Base-by-base conservation (phyloP, 2,329 filamentous ascomycete genomes). In the Penicillium corylophilum region DNA sequence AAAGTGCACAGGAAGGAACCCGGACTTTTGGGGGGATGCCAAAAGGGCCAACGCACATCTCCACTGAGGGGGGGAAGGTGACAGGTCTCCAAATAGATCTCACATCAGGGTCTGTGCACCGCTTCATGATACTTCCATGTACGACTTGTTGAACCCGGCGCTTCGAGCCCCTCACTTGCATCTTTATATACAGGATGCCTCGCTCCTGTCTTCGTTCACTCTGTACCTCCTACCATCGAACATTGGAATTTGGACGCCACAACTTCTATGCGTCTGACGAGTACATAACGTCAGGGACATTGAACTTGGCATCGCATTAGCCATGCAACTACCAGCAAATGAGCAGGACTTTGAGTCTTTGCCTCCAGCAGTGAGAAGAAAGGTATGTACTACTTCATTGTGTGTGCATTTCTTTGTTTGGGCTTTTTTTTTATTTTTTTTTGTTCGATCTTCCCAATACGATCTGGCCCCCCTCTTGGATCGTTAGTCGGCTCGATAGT, bases 341-440 rank as follows among this genome's bases (percentile, higher is more conserved):
- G 64, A 67, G 38, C 65, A 70, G 38, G 74, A 76, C 45, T 82
- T 81, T 53, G 77, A 82, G 57, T 74, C 76, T 36, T 70, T 83
- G 10, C 81, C 81, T 18, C 78, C 77, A 22, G 79, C 79, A 15
- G 74, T 84, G 47, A 75, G 79, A 62, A 75, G 81, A 68, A 84
- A 84, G 73, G 81, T 84, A 71, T 75, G 80, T 73, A 22, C 15
- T n/a, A 15, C 15, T 20, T n/a, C 13, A 51, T 46, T 52, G 44
- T 40, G 54, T 48, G 44, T 59, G 18, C 31, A 36, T 28, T 33
- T 48, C 15, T 44, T 29, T n/a, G n/a, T n/a, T n/a, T n/a, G n/a
- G n/a, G n/a, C n/a, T n/a, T n/a, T n/a, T n/a, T n/a, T n/a, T n/a
- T n/a, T 46, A 44, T 49, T 57, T 24, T n/a, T 31, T 38, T 42